Evolutionary conservation across 2,329 filamentous ascomycete species (phyloP).

Genomic region (Exserohilum turcica): DNA sequence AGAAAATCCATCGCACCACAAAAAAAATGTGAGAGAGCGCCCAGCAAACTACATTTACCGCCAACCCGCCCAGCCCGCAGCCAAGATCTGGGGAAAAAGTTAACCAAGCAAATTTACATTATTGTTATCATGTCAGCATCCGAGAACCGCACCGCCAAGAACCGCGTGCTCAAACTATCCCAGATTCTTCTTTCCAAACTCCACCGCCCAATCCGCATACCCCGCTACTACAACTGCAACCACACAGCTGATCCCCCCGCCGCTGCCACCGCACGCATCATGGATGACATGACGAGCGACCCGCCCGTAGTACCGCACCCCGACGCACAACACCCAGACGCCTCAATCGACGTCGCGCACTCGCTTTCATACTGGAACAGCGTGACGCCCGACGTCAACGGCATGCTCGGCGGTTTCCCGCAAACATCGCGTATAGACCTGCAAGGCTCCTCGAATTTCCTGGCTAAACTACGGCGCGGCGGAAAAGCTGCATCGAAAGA

Average conservation of each 20-base stretch:
- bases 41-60: neutral
- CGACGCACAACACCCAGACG: slow-evolving; percentile 43
- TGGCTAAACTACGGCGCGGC: slow-evolving; percentile 63
- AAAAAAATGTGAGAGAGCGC: neutral
- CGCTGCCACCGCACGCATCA: too few relatives aligned
- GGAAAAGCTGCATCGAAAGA: slow-evolving; percentile 28
- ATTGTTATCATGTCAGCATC: slow-evolving; percentile 1
- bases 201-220: neutral
- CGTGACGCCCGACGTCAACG: slow-evolving; percentile 63
- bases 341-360: slow-evolving; percentile 51
- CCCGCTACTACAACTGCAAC: too few relatives aligned
- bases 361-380: slow-evolving; percentile 59
- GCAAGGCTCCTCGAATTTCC: slow-evolving; percentile 70
- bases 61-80: neutral
- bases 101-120: neutral
- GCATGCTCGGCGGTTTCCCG: slow-evolving; percentile 79
- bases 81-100: neutral
- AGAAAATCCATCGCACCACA: neutral
- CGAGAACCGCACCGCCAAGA: neutral
- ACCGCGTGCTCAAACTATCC: slow-evolving; percentile 3
- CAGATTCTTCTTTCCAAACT: slow-evolving; percentile 8
- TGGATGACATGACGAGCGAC: slow-evolving; percentile 35
- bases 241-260: too few relatives aligned
- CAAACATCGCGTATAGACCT: slow-evolving; percentile 73
- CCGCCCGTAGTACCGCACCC: slow-evolving; percentile 25